Conservation (phyloP, 108 stramenopile genomes). For the Mediolabrus comicus region DNA sequence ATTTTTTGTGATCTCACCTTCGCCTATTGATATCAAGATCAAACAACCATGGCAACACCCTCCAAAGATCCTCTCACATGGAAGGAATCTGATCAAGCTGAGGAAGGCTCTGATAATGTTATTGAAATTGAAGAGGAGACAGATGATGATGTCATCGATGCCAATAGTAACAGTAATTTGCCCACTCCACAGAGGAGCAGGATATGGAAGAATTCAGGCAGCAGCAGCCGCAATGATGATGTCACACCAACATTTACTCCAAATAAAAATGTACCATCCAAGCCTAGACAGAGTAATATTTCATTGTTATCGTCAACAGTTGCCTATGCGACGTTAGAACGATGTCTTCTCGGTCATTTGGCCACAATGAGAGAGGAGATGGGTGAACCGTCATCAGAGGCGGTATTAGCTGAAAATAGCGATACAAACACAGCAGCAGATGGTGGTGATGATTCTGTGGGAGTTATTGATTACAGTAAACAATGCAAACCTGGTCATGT, state of each 20-base stretch:
- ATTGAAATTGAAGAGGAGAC: neutral
- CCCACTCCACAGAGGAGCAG: no score
- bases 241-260: neutral
- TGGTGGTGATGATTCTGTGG: neutral
- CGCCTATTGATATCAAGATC: no score
- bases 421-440: neutral
- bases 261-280: neutral
- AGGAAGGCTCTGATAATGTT: neutral
- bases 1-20: no score
- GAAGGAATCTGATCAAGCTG: neutral
- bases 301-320: constrained; percentile 35
- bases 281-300: constrained; percentile 23
- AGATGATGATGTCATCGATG: neutral
- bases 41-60: no score
- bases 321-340: constrained; percentile 32
- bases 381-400: neutral
- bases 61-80: neutral
- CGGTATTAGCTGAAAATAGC: neutral
- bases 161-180: no score
- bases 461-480: constrained; percentile 31
- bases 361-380: neutral
- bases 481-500: constrained; percentile 44
- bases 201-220: neutral
- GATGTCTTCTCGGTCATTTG: constrained; percentile 25
- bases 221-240: neutral